Evolutionary conservation across 2,329 filamentous ascomycete genomes (phyloP), one percentile per base, ranked within the genome.

Genomic region (Zymoseptoria brevis): DNA sequence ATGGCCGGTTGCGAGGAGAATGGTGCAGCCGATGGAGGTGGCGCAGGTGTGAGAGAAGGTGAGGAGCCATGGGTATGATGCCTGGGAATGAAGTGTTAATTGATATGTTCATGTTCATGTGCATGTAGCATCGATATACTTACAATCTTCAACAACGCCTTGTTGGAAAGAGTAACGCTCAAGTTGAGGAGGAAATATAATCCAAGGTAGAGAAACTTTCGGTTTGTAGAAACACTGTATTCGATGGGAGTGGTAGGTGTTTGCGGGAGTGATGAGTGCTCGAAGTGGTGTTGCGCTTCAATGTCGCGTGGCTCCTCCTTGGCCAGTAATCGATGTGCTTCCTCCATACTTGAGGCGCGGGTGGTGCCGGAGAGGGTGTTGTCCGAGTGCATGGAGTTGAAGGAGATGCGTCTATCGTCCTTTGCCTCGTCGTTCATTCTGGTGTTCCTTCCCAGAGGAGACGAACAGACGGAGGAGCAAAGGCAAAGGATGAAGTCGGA

Each of bases 1-100:
- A 54, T 80, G 75, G 53, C 81, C 81, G 56, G 77, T 71, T 58
- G 78, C 73, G 65, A 83, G 74, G 65, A 85, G 77, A 56, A 75
- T 65, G 55, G 76, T 79, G 61, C 82, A 84, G 59, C 83, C 83
- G 21, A 80, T 61, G 29, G 81, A 80, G 19, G 83, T 81, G 50
- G 80, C 82, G 21, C 77, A 75, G 8, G 83, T 77, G 66, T 86
- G 83, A 13, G 84, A 74, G 56, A 81, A 79, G 1, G 83, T 86
- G 45, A 86, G 72, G 11, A 86, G 78, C 80, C 83, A 86, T 50
- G 83, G 83, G 67, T 82, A 84, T 45, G 78, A 75, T 64, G 84
- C 83, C 79, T 84, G 57, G 48, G 11, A 11, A 19, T 5, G 13
- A 29, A 45, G 35, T 19, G 35, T 63, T 21, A 63, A 55, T 24